Percentiles rank a stretch among this genome's conserved stretches.
Evolutionary conservation across 768 basidiomycete genomes (phyloP).

Genomic region (Boletus vinaceobasis): DNA sequence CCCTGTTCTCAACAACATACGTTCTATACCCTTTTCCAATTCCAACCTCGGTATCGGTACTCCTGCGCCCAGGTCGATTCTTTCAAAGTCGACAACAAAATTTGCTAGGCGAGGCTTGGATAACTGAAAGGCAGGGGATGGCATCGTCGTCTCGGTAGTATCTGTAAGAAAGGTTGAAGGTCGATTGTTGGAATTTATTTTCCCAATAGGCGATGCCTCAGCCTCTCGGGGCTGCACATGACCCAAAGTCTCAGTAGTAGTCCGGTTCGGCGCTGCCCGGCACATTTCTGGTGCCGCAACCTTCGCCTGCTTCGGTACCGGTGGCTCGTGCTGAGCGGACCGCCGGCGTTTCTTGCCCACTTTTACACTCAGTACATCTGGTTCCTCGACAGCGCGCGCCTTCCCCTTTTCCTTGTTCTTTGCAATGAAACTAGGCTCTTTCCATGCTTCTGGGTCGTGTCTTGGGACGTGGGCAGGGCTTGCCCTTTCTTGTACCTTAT

Average conservation of each 20-base stretch:
- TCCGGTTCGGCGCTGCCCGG: background rate
- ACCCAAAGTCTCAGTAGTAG: background rate
- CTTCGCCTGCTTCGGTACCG: conserved; percentile 15
- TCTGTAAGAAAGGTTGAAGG: background rate
- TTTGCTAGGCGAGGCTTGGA: conserved; percentile 22
- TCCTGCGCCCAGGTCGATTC: conserved; percentile 4
- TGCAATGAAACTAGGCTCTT: conserved; percentile 30
- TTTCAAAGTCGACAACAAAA: conserved; percentile 15
- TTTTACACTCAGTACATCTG: background rate
- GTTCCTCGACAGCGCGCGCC: conserved; percentile 5
- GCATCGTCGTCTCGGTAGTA: background rate
- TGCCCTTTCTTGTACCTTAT: background rate
- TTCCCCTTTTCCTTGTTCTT: conserved; percentile 22
- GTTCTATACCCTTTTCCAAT: conserved; percentile 2
- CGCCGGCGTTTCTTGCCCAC: conserved; percentile 15
- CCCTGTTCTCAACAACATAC: conserved; percentile 25
- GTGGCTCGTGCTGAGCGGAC: conserved; percentile 7
- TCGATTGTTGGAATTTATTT: background rate
- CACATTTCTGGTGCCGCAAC: background rate
- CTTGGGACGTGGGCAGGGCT: background rate
- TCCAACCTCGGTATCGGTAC: conserved; percentile 10
- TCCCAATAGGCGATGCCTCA: background rate
- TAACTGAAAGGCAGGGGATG: background rate
- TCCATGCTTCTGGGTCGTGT: conserved; percentile 32
- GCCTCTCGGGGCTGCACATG: background rate